A percentile compares a stretch with the other conserved stretches of the same genome.
Conservation (phyloP, 2,329 filamentous ascomycete genomes). For the Rosellinia necatrix region DNA sequence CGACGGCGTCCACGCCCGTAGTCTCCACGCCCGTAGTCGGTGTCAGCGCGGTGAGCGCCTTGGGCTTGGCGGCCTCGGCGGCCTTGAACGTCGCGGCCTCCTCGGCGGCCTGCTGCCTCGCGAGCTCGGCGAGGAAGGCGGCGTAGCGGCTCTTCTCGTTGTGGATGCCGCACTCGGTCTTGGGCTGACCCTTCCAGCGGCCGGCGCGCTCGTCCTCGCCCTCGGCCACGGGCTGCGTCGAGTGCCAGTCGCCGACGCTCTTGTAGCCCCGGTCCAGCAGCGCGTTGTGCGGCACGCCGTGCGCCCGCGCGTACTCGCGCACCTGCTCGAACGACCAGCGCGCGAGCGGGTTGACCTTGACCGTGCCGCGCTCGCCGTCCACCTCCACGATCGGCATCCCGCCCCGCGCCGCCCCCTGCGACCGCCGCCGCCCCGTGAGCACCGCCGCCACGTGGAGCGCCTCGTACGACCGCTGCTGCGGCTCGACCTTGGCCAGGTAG, state of each 20-base stretch:
- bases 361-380: slow-evolving; percentile 80
- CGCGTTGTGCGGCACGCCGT: slow-evolving; percentile 91
- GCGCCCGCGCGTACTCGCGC: slow-evolving; percentile 80
- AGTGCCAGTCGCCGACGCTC: slow-evolving; percentile 97
- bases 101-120: slow-evolving; percentile 1
- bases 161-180: slow-evolving; percentile 99
- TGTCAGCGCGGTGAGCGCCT: background rate
- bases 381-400: slow-evolving; percentile 90
- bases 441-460: slow-evolving; percentile 88
- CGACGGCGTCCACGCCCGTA: background rate
- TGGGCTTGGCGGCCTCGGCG: background rate
- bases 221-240: slow-evolving; percentile 84
- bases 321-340: slow-evolving; percentile 93
- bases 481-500: slow-evolving; percentile 97
- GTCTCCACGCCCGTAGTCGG: background rate
- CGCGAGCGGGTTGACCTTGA: slow-evolving; percentile 97
- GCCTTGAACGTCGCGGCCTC: background rate
- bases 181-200: slow-evolving; percentile 92
- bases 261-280: slow-evolving; percentile 93
- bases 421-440: slow-evolving; percentile 86
- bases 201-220: slow-evolving; percentile 95
- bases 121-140: slow-evolving; percentile 4
- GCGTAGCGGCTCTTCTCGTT: slow-evolving; percentile 95
- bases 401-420: slow-evolving; percentile 90
- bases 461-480: slow-evolving; percentile 86